Conservation (phyloP, 345 rosid genomes). For the Zanthoxylum bungeanum region DNA sequence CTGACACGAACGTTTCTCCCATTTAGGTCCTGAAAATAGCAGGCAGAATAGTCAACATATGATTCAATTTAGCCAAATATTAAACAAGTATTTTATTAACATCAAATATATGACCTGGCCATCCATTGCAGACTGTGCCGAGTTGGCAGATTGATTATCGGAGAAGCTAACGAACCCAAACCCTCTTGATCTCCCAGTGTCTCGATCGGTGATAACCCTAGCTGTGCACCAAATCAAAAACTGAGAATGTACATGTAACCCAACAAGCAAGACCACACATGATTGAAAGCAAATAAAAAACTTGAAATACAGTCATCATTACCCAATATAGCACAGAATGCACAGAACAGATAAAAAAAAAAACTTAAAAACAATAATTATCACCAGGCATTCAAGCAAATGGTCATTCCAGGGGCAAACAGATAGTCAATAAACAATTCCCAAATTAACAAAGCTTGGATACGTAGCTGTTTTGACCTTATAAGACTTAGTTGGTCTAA, state of each 20-base stretch:
- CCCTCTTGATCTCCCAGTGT: constrained; percentile 69
- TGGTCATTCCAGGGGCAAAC: background rate
- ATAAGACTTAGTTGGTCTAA: background rate
- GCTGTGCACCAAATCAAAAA: constrained; percentile 38
- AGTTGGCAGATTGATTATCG: constrained; percentile 38
- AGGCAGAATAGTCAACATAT: background rate
- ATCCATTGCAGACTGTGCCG: constrained; percentile 62
- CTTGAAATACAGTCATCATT: background rate
- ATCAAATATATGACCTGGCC: constrained; percentile 50
- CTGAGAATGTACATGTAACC: constrained; percentile 2
- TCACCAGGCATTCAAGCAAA: background rate
- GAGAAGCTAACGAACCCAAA: constrained; percentile 63
- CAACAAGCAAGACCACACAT: background rate
- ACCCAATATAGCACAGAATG: background rate
- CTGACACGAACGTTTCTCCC: no score
- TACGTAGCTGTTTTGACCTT: background rate
- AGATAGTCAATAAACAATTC: background rate
- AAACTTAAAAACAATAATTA: no score
- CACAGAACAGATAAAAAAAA: background rate
- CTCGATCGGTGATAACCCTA: constrained; percentile 56
- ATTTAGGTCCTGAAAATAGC: no score
- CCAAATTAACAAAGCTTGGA: background rate
- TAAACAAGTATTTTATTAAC: background rate
- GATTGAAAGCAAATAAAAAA: background rate
- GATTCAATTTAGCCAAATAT: background rate